A percentile compares a stretch with the other conserved stretches of the same genome.
Evolutionary conservation across 2,329 filamentous ascomycete genomes (phyloP).

Genomic region (Lizonia empirigonia): DNA sequence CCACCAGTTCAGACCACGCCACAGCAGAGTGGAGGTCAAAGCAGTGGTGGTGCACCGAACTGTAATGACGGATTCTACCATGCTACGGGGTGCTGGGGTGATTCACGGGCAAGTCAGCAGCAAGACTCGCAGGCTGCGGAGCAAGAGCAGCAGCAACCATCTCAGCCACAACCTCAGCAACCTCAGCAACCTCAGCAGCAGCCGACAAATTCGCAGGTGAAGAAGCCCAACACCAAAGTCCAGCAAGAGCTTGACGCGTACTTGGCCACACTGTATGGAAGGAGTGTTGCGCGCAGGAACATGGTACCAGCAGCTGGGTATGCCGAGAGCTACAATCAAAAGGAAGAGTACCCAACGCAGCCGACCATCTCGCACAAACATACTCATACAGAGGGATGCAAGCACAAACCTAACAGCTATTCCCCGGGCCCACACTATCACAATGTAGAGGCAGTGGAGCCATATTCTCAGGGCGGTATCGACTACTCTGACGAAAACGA

Average conservation of each 20-base stretch:
- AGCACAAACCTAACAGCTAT: constrained; percentile 1
- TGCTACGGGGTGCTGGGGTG: too few relatives aligned
- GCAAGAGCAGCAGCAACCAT: too few relatives aligned
- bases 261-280: constrained; percentile 15
- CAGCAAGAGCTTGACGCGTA: constrained; percentile 28
- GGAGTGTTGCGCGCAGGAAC: neutral
- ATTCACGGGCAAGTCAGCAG: neutral
- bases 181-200: neutral
- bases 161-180: neutral
- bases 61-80: too few relatives aligned
- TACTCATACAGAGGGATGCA: neutral
- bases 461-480: constrained; percentile 5
- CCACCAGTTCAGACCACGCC: neutral
- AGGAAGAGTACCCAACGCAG: neutral
- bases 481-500: constrained; percentile 8
- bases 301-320: neutral
- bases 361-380: neutral
- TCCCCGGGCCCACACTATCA: constrained; percentile 4
- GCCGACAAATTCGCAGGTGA: neutral
- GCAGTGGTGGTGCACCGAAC: too few relatives aligned
- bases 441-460: constrained; percentile 1
- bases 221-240: constrained; percentile 13
- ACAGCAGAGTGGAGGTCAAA: neutral
- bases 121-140: too few relatives aligned
- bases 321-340: neutral